Evolutionary conservation across 345 rosid genomes (phyloP), one percentile per base, ranked within the genome.

Genomic region (Melastoma malabathricum): DNA sequence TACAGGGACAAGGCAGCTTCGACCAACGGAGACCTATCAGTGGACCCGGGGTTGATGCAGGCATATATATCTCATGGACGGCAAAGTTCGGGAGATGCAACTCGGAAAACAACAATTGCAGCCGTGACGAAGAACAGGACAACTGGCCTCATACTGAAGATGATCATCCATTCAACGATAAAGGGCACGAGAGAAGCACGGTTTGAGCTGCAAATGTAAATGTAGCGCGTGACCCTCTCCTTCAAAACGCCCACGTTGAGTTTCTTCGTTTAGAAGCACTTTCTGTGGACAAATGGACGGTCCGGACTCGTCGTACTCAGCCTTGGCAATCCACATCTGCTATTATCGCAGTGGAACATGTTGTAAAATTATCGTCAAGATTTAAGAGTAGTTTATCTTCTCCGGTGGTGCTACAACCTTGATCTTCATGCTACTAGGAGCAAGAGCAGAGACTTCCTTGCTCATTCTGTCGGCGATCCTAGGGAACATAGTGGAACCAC

Each of bases 1-100:
- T 83, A 64, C 68, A 68, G 74, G 94, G 41, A 9, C 12, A 34
- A 1, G 41, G 41, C 41, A 34, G 41, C 41, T 34, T 34, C 12
- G 41, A 34, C 12, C 41, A 8, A 22, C 25, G 38, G 41, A 34
- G 41, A 34, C 41, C 41, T 9, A 34, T 34, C 41, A 34, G 12
- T 34, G 9, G 41, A 9, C 12, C 41, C 10, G 41, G 41, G 12
- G 41, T 1, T 0, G 12, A 34, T 34, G 1, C 41, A 9, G 41
- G 41, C 41, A 34, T 8, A 8, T 1, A 8, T 1, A 34, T 7
- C 12, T 34, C 41, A 12, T 34, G 12, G 1, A 5, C 41, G 41
- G 9, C 41, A 34, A 34, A 6, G 41, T 34, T 34, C 41, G 12
- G 41, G 2, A 34, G 41, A 34, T 34, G 41, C 41, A 34, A 34